Conservation (phyloP, 306 rosid species). For the Argentina anserina region DNA sequence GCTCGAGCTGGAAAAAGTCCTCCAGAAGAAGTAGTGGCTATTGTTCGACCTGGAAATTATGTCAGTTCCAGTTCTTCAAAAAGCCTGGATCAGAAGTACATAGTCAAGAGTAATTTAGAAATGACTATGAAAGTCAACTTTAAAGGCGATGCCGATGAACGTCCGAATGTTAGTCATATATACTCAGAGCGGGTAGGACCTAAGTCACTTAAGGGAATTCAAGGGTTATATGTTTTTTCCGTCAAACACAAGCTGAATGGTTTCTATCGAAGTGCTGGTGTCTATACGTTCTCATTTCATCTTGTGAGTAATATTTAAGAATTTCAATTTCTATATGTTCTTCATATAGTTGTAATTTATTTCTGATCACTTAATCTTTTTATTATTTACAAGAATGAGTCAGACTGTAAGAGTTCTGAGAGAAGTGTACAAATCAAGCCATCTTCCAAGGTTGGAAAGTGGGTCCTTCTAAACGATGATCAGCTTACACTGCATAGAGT, state of each 20-base stretch:
- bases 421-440: slow-evolving; percentile 30
- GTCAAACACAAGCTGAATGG: slow-evolving; percentile 16
- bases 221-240: slow-evolving; percentile 38
- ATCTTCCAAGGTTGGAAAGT: slow-evolving; percentile 23
- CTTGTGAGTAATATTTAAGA: slow-evolving; percentile 31
- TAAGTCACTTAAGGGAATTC: slow-evolving; percentile 23
- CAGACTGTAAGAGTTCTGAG: slow-evolving; percentile 20
- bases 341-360: neutral
- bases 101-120: slow-evolving; percentile 21
- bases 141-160: neutral
- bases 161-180: neutral
- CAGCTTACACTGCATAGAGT: slow-evolving; percentile 11
- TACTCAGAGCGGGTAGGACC: slow-evolving; percentile 15
- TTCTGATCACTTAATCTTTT: slow-evolving; percentile 12
- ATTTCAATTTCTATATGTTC: neutral
- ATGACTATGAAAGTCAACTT: slow-evolving; percentile 34
- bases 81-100: slow-evolving; percentile 33
- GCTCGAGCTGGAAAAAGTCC: slow-evolving; percentile 38
- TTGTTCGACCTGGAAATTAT: slow-evolving; percentile 34
- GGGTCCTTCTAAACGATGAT: slow-evolving; percentile 19
- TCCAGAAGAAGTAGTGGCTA: slow-evolving; percentile 33
- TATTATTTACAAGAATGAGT: slow-evolving; percentile 27
- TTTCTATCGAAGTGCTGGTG: slow-evolving; percentile 31
- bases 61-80: slow-evolving; percentile 7
- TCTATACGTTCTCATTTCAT: slow-evolving; percentile 37